These are phyloP conservation scores for Boletus subparvulus DNA, from an alignment of 768 basidiomycete species.

Conservation along the genomic window DNA sequence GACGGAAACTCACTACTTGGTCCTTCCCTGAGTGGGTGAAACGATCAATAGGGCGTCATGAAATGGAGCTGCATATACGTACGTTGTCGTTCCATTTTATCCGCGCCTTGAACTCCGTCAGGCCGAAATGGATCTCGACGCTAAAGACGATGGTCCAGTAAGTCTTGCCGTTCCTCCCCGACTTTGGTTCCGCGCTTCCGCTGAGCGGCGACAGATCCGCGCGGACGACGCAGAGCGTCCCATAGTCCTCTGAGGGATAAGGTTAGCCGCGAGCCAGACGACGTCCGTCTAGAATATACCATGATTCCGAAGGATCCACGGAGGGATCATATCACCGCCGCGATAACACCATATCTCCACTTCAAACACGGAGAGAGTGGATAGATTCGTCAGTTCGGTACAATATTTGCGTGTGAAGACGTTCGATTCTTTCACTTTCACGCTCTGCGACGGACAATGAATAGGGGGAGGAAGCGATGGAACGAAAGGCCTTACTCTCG, in stretches of 20 bases:
- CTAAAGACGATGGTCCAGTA: conserved; percentile 87
- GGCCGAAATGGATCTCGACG: conserved; percentile 79
- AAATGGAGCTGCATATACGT: conserved; percentile 24
- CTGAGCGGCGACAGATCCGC: conserved; percentile 74
- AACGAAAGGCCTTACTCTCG: conserved; percentile 47
- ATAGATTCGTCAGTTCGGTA: conserved; percentile 74
- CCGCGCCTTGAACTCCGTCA: conserved; percentile 79
- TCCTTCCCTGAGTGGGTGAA: conserved; percentile 49
- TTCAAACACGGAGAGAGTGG: conserved; percentile 76
- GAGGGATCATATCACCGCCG: conserved; percentile 67
- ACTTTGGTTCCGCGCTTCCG: conserved; percentile 68
- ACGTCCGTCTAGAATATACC: conserved; percentile 15
- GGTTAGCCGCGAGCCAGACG: conserved; percentile 1
- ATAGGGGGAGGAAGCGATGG: not conserved
- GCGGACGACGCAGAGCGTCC: conserved; percentile 74
- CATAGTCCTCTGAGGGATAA: conserved; percentile 55
- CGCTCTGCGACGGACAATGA: conserved; percentile 41
- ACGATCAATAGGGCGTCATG: not conserved
- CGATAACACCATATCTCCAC: conserved; percentile 85
- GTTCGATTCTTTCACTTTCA: conserved; percentile 78
- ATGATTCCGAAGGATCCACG: conserved; percentile 69
- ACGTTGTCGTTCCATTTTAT: conserved; percentile 84
- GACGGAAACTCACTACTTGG: conserved; percentile 60
- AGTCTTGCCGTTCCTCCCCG: conserved; percentile 60
- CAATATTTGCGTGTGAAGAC: conserved; percentile 82